Base-by-base conservation (phyloP, 2,329 filamentous ascomycete genomes). In the Aspergillus vadensis region DNA sequence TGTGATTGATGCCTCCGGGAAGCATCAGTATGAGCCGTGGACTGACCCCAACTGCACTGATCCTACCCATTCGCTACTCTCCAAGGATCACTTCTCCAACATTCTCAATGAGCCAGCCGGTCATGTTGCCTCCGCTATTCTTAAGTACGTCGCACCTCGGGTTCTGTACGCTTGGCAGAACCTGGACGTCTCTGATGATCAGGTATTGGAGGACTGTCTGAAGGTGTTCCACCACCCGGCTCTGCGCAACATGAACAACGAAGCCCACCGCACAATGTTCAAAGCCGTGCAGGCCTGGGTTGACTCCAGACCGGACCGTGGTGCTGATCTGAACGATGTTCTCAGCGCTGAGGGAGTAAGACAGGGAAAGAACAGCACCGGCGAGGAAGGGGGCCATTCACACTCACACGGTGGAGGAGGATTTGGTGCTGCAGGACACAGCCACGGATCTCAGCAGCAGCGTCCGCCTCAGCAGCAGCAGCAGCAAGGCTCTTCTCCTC, bases 141-240 rank as follows among this genome's bases (percentile, higher is more conserved):
- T 98, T 23, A 88, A 96, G 80, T 98, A 96, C 69, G 86, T 90
- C 32, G 91, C 92, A 1, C 94, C 94, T 2, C 90, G 94, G 36
- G 80, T 98, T 51, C 83, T 99, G 19, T 96, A 94, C 72, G 94
- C 93, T 3, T 98, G 93, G 92, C 91, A 98, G 65, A 91, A 98
- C 73, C 86, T 90, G 2, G 87, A 89, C 47, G 88, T 97, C 0
- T 86, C 91, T 0, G 89, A 95, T 4, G 86, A 96, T 39, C 90
- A 96, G 75, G 89, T 98, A 0, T 82, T 93, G 63, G 82, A 91
- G 64, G 94, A 98, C 67, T 86, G 96, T 43, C 80, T 92, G 50
- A 86, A 86, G 23, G 88, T 91, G 10, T 96, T 98, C 80, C 95
- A 99, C 74, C 95, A 99, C 73, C 95, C 95, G 1, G 90, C 90